Percentiles rank a stretch among this genome's conserved stretches.
Evolutionary conservation across 257 asterid genomes (phyloP).

Genomic region (Salvia miltiorrhiza): DNA sequence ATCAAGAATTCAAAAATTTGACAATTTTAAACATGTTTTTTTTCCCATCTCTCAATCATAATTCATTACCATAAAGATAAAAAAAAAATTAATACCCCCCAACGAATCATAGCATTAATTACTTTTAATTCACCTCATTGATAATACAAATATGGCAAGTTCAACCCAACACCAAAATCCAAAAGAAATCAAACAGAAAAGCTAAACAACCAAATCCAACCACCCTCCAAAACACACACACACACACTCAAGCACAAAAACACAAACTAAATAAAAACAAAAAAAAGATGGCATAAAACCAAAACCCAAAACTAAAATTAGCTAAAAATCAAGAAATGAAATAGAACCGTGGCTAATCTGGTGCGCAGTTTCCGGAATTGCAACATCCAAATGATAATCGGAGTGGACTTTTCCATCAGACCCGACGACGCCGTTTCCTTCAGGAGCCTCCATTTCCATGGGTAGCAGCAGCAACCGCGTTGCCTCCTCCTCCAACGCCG

Average conservation of each 20-base stretch:
- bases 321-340: not conserved
- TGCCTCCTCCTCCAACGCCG: slow-evolving; percentile 10
- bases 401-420: slow-evolving; percentile 21
- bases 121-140: not conserved
- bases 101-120: not conserved
- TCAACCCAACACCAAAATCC: not conserved
- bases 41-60: not conserved
- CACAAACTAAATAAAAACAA: not conserved
- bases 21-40: not conserved
- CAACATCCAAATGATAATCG: slow-evolving; percentile 41
- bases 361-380: slow-evolving; percentile 84
- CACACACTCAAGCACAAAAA: not conserved
- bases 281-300: not conserved
- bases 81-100: not conserved
- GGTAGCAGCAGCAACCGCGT: not conserved
- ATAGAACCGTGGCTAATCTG: slow-evolving; percentile 73
- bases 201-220: not conserved
- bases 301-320: not conserved
- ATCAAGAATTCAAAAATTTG: not conserved
- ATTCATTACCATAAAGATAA: not conserved
- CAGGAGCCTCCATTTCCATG: slow-evolving; percentile 32
- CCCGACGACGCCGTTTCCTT: slow-evolving; percentile 29
- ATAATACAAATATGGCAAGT: not conserved
- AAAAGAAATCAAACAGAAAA: not conserved
- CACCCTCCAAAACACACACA: not conserved